Conservation (phyloP, 2,329 filamentous ascomycete species). For the Lasiodiplodia citricola region DNA sequence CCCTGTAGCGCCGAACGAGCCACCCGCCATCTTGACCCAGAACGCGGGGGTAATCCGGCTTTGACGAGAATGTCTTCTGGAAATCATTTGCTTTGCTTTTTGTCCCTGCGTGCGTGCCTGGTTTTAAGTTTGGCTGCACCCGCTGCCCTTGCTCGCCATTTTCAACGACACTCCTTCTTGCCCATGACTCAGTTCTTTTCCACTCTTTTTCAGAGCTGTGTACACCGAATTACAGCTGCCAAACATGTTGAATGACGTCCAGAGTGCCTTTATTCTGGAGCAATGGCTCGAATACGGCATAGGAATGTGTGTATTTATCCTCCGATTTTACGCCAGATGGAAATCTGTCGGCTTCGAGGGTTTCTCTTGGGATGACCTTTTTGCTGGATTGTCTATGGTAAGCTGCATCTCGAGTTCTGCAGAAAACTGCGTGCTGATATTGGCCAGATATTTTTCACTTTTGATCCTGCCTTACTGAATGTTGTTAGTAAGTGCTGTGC, state of each 20-base stretch:
- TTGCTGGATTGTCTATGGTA: conserved; percentile 41
- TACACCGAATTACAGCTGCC: too few species aligned
- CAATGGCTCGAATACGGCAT: conserved; percentile 51
- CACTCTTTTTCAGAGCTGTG: background rate
- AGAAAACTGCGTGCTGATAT: background rate
- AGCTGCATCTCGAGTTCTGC: too few species aligned
- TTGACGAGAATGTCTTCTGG: background rate
- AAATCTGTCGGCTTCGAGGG: conserved; percentile 43
- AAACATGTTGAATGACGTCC: background rate
- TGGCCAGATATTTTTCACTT: background rate
- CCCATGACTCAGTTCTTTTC: background rate
- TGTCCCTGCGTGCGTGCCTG: background rate
- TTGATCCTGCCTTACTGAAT: background rate
- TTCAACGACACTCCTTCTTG: background rate
- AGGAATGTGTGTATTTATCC: conserved; percentile 44
- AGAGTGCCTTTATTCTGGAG: conserved; percentile 5
- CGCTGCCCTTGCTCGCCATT: background rate
- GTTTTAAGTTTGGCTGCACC: conserved; percentile 1
- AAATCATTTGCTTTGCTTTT: background rate
- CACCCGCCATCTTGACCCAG: background rate
- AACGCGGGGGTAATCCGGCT: background rate
- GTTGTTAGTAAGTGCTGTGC: background rate
- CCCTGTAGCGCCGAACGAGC: conserved; percentile 3
- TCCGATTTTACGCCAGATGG: conserved; percentile 48
- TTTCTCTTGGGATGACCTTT: conserved; percentile 50